Evolutionary conservation across 805 yeast species (phyloP), one percentile per base, ranked within the genome.

Genomic region (Metschnikowia sp.): DNA sequence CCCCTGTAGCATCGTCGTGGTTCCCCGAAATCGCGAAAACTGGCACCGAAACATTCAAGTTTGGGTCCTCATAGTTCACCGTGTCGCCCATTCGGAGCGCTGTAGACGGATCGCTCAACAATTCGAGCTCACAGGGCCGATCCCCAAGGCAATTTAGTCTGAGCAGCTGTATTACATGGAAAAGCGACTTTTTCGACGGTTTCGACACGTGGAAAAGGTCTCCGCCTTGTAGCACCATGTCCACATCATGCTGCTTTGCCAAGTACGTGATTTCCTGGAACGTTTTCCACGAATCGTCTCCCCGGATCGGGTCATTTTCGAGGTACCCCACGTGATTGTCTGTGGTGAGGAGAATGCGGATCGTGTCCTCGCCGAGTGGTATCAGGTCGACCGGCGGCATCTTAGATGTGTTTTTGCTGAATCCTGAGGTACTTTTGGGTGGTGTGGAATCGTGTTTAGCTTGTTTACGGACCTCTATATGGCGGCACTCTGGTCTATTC

Each of bases 1-100:
- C 87, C 1, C 98, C 98, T 0, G 96, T 87, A 3, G 96, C 88
- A 66, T 94, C 98, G 65, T 94, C 99, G 63, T 94, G 99, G 59
- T 94, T 94, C 2, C 99, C 99, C 39, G 92, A 82, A 4, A 94
- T 92, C 7, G 91, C 92, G 72, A 94, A 89, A 8, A 94, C 78
- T 0, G 99, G 99, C 12, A 91, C 78, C 0, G 96, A 82, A 3
- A 94, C 84, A 64, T 94, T 94, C 50, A 88, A 66, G 63, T 94
- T 89, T 2, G 92, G 89, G 63, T 94, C 98, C 60, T 88, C 94
- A 63, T 88, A 95, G 60, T 90, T 90, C 28, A 91, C 86, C 46
- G 79, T 77, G 42, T 83, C 78, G 13, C 86, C 85, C 47, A 81
- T 83, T 28, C 62, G 82, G 53, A 86, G 75, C 1, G 82, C 81